A percentile compares a stretch with the other conserved stretches of the same genome.
These are phyloP conservation scores for Phytophthora palmivora DNA, from an alignment of 352 stramenopile genomes.

Conservation along the genomic window DNA sequence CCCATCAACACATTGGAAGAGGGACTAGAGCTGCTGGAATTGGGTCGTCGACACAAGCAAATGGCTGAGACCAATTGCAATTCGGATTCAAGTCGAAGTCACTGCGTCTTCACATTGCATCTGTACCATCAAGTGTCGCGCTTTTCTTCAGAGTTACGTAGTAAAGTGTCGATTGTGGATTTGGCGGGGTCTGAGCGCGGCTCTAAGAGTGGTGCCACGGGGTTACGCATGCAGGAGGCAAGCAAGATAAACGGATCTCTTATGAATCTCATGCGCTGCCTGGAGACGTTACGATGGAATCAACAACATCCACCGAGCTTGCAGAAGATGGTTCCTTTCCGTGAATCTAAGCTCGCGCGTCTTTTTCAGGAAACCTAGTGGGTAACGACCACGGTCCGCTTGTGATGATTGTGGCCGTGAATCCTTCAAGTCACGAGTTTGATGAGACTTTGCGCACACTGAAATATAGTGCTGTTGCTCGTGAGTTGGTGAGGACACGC, in stretches of 20 bases:
- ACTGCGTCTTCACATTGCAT: conserved; percentile 92
- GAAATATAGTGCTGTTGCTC: conserved; percentile 93
- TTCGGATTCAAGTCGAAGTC: conserved; percentile 90
- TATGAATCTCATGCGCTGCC: conserved; percentile 98
- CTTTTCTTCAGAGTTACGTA: conserved; percentile 32
- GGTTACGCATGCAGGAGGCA: conserved; percentile 95
- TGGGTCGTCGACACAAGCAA: conserved; percentile 72
- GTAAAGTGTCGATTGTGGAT: conserved; percentile 95
- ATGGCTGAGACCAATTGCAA: conserved; percentile 92
- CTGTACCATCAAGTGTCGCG: conserved; percentile 54
- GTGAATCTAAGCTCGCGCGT: conserved; percentile 96
- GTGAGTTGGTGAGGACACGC: conserved; percentile 85
- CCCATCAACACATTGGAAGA: conserved; percentile 70
- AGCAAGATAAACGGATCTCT: conserved; percentile 98
- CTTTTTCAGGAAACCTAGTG: conserved; percentile 96
- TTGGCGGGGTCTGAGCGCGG: conserved; percentile 88
- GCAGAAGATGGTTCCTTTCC: conserved; percentile 96
- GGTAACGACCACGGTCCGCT: conserved; percentile 85
- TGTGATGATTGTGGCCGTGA: conserved; percentile 98
- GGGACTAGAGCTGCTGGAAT: conserved; percentile 74
- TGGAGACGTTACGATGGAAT: conserved; percentile 95
- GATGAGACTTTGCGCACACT: conserved; percentile 97
- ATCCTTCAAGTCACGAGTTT: conserved; percentile 93
- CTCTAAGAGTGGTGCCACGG: conserved; percentile 81
- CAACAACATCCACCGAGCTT: conserved; percentile 76